Base-by-base conservation (phyloP, 73 alveolate genomes). In the Breviolum minutum region DNA sequence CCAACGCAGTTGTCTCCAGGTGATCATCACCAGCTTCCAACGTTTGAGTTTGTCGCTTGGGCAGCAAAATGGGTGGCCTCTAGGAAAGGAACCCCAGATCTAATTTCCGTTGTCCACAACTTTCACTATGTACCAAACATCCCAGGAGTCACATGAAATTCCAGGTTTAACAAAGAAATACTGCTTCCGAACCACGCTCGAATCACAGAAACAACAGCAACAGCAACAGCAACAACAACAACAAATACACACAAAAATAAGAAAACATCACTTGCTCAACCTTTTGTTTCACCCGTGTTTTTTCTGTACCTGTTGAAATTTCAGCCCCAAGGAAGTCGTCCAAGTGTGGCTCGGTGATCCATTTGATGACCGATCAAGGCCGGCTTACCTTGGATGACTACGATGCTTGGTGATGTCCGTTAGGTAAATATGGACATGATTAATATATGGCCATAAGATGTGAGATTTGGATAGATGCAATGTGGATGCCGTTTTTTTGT, bases 341-440 rank as follows among this genome's bases (percentile, higher is more conserved):
- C 81, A 54, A 20, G 81, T 92, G 98, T 54, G 98, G 98, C 61
- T 92, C 98, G 63, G 98, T 92, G 91, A 92, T 92, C 66, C 98
- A 92, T 27, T 16, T 92, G 91, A 8, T 54, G 40, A 30, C 91
- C 81, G 90, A 54, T 40, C 89, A 92, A 62, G 98, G 98, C 7
- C 79, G 91, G 17, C 20, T 92, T 40, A 92, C 98, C 91, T 27
- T 92, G 91, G 98, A 92, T 29, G 98, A 92, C 60, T 92, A 92
- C 79, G 98, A 20, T 61, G 7, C 94, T 86, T 0, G 94, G 94
- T 40, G 54, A 40, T 2, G 54, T 40, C 54, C 54, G 54, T 40
- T 40, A 40, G 54, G 54, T 40, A 40, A 40, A 73, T 5, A 24
- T 68, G 17, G 77, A 4, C n/a, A 68, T 22, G 77, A 22, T 68